phyloP scores from a whole-genome alignment of 1,139 yeast genomes.

The Diutina pseudorugosa region DNA sequence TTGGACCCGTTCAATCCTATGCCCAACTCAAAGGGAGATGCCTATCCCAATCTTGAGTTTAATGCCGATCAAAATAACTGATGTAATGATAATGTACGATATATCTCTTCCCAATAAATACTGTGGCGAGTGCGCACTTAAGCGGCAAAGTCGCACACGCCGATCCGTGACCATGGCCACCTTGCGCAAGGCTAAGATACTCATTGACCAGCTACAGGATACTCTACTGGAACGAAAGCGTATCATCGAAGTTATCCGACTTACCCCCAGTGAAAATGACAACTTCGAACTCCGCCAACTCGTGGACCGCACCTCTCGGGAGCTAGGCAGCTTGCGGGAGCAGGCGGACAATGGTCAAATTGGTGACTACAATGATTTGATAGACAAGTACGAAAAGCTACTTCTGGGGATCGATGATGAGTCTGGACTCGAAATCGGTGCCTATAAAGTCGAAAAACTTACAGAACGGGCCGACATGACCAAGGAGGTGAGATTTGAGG shows the following conservation, averaged over 20 bases:
- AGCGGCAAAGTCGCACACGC: background rate
- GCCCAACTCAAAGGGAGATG: background rate
- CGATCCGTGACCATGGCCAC: slow-evolving; percentile 1
- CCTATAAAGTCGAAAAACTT: background rate
- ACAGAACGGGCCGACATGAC: background rate
- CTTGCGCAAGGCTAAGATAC: background rate
- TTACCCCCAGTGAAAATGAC: background rate
- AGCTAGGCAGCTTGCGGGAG: background rate
- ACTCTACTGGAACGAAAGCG: slow-evolving; percentile 14
- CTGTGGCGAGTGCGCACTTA: background rate
- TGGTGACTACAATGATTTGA: slow-evolving; percentile 8
- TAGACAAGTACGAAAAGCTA: slow-evolving; percentile 8
- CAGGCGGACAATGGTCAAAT: background rate
- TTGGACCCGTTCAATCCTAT: slow-evolving; percentile 4
- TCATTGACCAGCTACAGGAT: slow-evolving; percentile 18
- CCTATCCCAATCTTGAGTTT: background rate
- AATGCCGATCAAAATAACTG: background rate
- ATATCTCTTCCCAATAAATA: background rate
- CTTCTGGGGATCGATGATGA: slow-evolving; percentile 3
- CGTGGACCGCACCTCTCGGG: background rate
- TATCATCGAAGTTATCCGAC: slow-evolving; percentile 4
- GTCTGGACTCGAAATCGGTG: background rate
- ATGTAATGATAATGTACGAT: background rate
- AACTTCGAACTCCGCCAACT: slow-evolving; percentile 1
- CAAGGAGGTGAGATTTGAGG: slow-evolving; percentile 21